These are phyloP conservation scores for Colletotrichum eremochloae DNA, from an alignment of 2,329 filamentous ascomycete genomes.

Conservation along the genomic window DNA sequence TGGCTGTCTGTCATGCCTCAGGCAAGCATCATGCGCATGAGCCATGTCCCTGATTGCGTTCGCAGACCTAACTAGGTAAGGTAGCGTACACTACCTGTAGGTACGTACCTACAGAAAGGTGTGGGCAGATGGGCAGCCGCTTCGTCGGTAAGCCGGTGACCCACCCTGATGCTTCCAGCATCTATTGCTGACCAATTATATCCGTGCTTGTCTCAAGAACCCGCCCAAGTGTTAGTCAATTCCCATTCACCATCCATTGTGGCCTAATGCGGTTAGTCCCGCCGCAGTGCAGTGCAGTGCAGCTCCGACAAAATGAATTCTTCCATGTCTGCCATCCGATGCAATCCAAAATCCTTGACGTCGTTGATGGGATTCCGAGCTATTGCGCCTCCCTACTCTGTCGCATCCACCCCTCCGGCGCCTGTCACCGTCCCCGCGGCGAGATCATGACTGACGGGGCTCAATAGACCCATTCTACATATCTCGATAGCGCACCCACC, in stretches of 20 bases:
- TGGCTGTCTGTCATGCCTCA: background rate
- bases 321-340: conserved; percentile 15
- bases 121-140: background rate
- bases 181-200: conserved; percentile 1
- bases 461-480: background rate
- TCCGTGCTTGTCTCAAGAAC: background rate
- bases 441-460: conserved; percentile 30
- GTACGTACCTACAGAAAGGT: no score
- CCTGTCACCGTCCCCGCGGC: conserved; percentile 3
- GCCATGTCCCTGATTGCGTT: background rate
- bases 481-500: conserved; percentile 12
- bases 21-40: conserved; percentile 14
- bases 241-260: background rate
- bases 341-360: conserved; percentile 40
- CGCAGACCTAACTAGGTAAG: no score
- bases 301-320: conserved; percentile 27
- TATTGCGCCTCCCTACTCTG: conserved; percentile 45
- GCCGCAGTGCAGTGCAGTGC: background rate
- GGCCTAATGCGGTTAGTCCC: conserved; percentile 19
- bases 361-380: conserved; percentile 31
- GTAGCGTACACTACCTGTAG: no score
- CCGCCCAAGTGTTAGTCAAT: background rate
- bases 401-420: conserved; percentile 54
- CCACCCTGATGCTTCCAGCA: background rate
- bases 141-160: no score